Evolutionary conservation across 1,284 basidiomycete species (phyloP), one percentile per base, ranked within the genome.

Genomic region (Trichosporon sp.): DNA sequence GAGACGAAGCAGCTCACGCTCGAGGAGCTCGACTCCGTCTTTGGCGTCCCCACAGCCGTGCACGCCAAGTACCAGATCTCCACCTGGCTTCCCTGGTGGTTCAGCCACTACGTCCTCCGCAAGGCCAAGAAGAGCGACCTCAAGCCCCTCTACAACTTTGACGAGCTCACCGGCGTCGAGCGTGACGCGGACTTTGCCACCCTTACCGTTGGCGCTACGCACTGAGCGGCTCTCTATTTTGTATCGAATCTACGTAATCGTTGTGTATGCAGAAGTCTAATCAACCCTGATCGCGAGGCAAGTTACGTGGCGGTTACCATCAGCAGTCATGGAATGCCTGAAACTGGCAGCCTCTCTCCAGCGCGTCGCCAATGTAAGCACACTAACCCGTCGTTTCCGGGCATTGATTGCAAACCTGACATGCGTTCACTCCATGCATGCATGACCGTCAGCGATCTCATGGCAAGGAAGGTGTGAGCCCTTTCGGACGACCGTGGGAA

Each of bases 21-120:
- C 48, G 79, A 80, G 71, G 80, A 81, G 68, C 75, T 81, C 66
- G 80, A 81, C 73, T 77, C 76, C 46, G 79, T 81, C 56, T 82
- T 80, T 37, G 73, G 74, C 5, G 78, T 82, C 7, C 80, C 80
- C 6, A 76, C 74, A 11, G 61, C 71, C 21, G 68, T 68, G 56
- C 68, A 69, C 68, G 76, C 76, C 31, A 70, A 63, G 51, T 81
- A 82, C 68, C 80, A 82, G 71, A 14, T 21, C 59, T 43, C 48
- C 35, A 72, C 66, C 4, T 76, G 71, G 72, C 40, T 77, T 3
- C 77, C 77, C 4, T 78, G 70, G 69, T 72, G 71, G 65, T 43
- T 77, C 75, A 75, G 72, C 63, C 72, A 68, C 46, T 73, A 73
- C 69, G 56, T 75, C 35, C 56, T 70, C 65, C 67, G 68, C 68